These are phyloP conservation scores for Blepharisma undulans DNA, from an alignment of 169 alveolate genomes.

Conservation along the genomic window DNA sequence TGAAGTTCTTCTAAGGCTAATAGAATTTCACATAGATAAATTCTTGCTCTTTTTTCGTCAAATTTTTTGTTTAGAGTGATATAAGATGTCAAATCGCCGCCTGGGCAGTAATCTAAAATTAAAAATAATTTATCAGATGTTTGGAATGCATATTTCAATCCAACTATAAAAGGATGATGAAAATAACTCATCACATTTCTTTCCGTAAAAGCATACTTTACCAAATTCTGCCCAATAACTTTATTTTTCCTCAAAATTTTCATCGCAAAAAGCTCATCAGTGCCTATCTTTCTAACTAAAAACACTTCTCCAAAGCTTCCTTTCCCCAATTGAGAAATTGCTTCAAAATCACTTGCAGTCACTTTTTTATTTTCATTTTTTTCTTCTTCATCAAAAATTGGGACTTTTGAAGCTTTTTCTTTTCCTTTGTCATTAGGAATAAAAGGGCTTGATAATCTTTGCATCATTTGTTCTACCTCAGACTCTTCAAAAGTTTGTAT, in stretches of 20 bases:
- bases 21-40: constrained; percentile 73
- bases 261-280: constrained; percentile 71
- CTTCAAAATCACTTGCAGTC: constrained; percentile 39
- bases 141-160: constrained; percentile 85
- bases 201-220: constrained; percentile 83
- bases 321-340: constrained; percentile 60
- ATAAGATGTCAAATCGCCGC: constrained; percentile 81
- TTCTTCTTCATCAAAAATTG: neutral
- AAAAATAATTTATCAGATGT: constrained; percentile 76
- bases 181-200: constrained; percentile 73
- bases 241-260: constrained; percentile 76
- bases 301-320: constrained; percentile 86
- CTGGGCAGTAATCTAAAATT: constrained; percentile 83
- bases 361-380: neutral
- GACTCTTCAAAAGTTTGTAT: constrained; percentile 7
- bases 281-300: constrained; percentile 54
- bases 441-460: neutral
- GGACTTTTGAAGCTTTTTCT: neutral
- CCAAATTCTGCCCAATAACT: constrained; percentile 69
- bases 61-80: constrained; percentile 67
- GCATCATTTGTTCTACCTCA: neutral
- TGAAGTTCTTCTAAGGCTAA: constrained; percentile 85
- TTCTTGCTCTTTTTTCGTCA: constrained; percentile 68
- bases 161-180: constrained; percentile 83
- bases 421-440: neutral